phyloP scores from a whole-genome alignment of 192 early-diverging fungal species.

The Podila horticola region DNA sequence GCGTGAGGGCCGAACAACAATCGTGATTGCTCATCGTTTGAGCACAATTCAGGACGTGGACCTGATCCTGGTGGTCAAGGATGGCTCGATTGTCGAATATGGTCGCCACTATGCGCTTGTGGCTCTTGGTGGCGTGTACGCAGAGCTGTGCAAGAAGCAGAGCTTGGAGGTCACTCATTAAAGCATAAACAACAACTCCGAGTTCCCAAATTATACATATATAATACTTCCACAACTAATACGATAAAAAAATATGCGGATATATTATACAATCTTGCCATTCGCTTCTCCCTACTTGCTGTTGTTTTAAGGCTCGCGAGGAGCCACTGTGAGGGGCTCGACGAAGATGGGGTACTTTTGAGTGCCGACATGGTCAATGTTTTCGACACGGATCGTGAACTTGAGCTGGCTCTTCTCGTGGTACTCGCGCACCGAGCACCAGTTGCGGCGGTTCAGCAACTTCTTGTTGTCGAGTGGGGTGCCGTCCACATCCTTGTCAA shows the following conservation, averaged over 20 bases:
- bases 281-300: too few relatives aligned
- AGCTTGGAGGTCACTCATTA: slow-evolving; percentile 58
- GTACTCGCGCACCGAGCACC: slow-evolving; percentile 62
- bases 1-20: slow-evolving; percentile 75
- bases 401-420: slow-evolving; percentile 44
- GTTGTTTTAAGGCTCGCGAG: not conserved
- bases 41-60: slow-evolving; percentile 89
- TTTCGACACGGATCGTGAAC: slow-evolving; percentile 67
- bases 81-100: slow-evolving; percentile 71
- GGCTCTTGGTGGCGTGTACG: slow-evolving; percentile 66
- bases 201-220: too few relatives aligned
- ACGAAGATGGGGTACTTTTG: slow-evolving; percentile 61
- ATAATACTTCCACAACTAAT: too few relatives aligned
- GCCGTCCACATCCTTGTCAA: slow-evolving; percentile 76
- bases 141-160: slow-evolving; percentile 63
- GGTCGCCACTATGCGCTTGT: slow-evolving; percentile 77
- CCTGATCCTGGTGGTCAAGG: slow-evolving; percentile 73
- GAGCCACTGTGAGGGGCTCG: not conserved
- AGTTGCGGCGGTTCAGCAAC: slow-evolving; percentile 69
- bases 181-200: not conserved
- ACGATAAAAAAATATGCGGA: too few relatives aligned
- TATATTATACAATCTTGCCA: too few relatives aligned
- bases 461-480: slow-evolving; percentile 50
- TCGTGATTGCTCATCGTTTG: slow-evolving; percentile 77
- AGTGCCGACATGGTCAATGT: slow-evolving; percentile 56